These are phyloP conservation scores for Cercospora canescens DNA, from an alignment of 2,329 filamentous ascomycete genomes.

Conservation along the genomic window DNA sequence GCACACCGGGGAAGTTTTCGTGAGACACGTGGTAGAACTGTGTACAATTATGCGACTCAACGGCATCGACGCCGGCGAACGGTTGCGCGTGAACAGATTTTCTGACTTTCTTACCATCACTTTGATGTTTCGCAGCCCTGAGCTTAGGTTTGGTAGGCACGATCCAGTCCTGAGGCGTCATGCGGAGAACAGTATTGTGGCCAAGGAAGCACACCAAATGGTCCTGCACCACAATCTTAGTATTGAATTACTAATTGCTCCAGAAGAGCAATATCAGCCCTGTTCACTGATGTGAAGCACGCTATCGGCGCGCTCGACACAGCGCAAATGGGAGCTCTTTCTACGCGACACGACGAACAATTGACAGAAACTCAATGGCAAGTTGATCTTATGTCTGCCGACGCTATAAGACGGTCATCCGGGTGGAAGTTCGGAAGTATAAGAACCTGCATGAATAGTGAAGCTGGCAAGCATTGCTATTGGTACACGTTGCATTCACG, in stretches of 20 bases:
- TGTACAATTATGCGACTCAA: too few relatives aligned
- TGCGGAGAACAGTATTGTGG: background rate
- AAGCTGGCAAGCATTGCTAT: background rate
- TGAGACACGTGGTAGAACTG: too few relatives aligned
- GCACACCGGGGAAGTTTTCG: background rate
- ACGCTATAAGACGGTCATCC: background rate
- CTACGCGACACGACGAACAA: background rate
- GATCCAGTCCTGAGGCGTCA: background rate
- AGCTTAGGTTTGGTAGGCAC: too few relatives aligned
- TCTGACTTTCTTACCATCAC: too few relatives aligned
- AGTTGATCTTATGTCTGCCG: background rate
- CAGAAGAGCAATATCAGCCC: background rate
- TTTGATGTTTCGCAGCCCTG: too few relatives aligned
- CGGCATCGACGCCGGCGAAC: too few relatives aligned
- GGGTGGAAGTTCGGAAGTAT: constrained; percentile 3
- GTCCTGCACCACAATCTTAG: background rate
- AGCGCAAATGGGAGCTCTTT: background rate
- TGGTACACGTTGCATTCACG: constrained; percentile 12
- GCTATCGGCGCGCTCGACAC: background rate
- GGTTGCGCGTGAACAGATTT: too few relatives aligned
- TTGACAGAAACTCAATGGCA: background rate
- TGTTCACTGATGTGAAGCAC: background rate
- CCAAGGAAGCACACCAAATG: background rate
- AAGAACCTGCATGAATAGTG: background rate
- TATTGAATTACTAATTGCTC: background rate